These are phyloP conservation scores for Apiospora sp. DNA, from an alignment of 2,329 filamentous ascomycete genomes.

Conservation along the genomic window DNA sequence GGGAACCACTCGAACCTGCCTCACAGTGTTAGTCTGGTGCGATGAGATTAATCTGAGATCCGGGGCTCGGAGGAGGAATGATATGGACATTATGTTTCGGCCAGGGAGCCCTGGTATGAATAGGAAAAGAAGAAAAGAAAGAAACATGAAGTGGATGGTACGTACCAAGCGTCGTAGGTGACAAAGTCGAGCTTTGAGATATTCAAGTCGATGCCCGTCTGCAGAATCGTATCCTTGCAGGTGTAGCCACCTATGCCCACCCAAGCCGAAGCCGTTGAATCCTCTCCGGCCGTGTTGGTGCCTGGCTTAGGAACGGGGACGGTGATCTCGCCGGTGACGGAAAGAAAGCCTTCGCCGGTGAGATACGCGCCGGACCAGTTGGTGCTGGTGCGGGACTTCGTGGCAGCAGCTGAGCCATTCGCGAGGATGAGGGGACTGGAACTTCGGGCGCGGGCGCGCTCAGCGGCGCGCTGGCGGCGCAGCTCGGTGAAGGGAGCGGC, in stretches of 20 bases:
- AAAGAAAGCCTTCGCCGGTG: conserved; percentile 57
- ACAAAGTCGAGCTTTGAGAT: conserved; percentile 47
- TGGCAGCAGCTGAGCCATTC: conserved; percentile 28
- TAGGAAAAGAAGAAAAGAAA: neutral
- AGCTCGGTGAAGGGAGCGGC: conserved; percentile 55
- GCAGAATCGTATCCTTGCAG: conserved; percentile 60
- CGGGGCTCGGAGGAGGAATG: too few relatives aligned
- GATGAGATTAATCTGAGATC: neutral
- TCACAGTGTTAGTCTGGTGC: neutral
- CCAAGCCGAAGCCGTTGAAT: conserved; percentile 57
- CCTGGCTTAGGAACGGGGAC: conserved; percentile 58
- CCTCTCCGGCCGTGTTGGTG: conserved; percentile 41
- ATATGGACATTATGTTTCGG: too few relatives aligned
- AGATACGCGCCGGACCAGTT: conserved; percentile 69
- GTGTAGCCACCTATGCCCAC: conserved; percentile 70
- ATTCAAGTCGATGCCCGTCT: conserved; percentile 65
- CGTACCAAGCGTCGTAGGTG: conserved; percentile 59
- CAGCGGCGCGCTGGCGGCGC: conserved; percentile 46
- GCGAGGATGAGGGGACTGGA: conserved; percentile 41
- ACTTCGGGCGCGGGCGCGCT: conserved; percentile 36
- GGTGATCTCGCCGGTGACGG: conserved; percentile 61
- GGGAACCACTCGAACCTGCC: conserved; percentile 65
- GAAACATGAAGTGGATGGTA: neutral
- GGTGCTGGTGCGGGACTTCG: conserved; percentile 56
- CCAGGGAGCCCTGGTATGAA: too few relatives aligned